A percentile compares a stretch with the other conserved stretches of the same genome.
These are phyloP conservation scores for Macroventuria anomochaeta DNA, from an alignment of 2,329 filamentous ascomycete genomes.

Conservation along the genomic window DNA sequence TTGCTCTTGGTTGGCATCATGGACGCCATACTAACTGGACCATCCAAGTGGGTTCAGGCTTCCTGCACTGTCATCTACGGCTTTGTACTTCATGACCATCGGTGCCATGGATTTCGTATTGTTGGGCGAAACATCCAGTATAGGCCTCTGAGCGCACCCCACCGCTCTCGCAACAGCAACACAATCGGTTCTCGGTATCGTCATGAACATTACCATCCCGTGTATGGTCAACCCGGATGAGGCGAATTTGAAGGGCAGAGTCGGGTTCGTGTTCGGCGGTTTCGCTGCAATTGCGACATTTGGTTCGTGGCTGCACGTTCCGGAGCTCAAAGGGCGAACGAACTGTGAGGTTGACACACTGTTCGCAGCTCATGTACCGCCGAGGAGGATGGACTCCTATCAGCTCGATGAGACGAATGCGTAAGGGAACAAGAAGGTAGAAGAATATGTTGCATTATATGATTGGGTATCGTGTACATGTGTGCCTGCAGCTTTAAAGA, in stretches of 20 bases:
- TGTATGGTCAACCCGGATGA: constrained; percentile 51
- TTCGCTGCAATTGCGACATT: constrained; percentile 37
- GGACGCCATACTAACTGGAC: constrained; percentile 58
- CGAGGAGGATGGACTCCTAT: constrained; percentile 24
- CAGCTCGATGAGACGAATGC: not conserved
- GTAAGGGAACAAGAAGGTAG: not conserved
- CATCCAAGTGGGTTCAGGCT: constrained; percentile 44
- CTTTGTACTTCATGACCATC: constrained; percentile 78
- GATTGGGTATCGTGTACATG: constrained; percentile 9
- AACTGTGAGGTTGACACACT: constrained; percentile 49
- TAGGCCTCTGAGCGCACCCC: constrained; percentile 83
- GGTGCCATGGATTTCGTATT: constrained; percentile 87
- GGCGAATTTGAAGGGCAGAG: constrained; percentile 47
- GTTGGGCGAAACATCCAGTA: constrained; percentile 78
- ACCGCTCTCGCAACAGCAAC: constrained; percentile 71
- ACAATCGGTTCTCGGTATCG: constrained; percentile 47
- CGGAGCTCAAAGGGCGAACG: constrained; percentile 47
- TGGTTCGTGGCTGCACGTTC: constrained; percentile 45
- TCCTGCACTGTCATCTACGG: constrained; percentile 48
- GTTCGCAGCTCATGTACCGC: constrained; percentile 36
- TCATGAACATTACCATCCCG: constrained; percentile 41
- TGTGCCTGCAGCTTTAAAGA: not conserved
- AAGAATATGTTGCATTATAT: not conserved
- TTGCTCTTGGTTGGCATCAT: constrained; percentile 81
- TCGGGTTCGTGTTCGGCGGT: constrained; percentile 50